Base-by-base conservation (phyloP, 139 green algal genomes). In the Tetradesmus lagerheimii region DNA sequence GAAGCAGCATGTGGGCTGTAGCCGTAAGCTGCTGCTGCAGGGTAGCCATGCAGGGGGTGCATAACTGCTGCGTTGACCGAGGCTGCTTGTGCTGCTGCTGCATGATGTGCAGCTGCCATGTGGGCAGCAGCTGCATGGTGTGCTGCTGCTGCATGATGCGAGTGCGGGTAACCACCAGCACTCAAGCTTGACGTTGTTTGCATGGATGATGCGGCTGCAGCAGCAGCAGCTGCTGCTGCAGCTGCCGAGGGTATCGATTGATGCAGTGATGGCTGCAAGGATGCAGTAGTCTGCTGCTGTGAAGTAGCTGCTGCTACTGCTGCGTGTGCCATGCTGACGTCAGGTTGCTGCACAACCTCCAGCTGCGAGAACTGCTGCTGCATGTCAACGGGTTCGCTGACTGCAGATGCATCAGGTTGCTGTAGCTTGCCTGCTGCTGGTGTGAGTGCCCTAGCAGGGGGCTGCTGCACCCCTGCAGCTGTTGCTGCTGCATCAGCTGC, bases 1-100 rank as follows among this genome's bases (percentile, higher is more conserved):
- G 71, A 41, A 4, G n/a, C 71, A 31, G 82, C 35, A 78, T 87
- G 82, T 5, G 47, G 47, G 6, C 14, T 39, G 34, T 38, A 86
- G 9, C 27, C 38, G 35, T 87, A 87, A 37, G 82, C 82, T 53
- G 43, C 84, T 74, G 84, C 84, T 83, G 85, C 71, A 57, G 43
- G 31, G 4, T 53, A 83, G n/a, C 43, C 85, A 4, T 25, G 66
- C 77, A 62, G 38, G 1, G 37, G 38, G 20, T 47, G 25, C 77
- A 53, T 47, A 2, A 47, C 77, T 16, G 38, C 77, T 62, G 38
- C 77, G 4, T 53, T 37, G 4, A 39, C 77, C 18, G 37, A 35
- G 27, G 66, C 85, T 74, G 81, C 81, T n/a, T 37, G 31, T 29
- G 81, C 81, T 87, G 81, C 41, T 85, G 80, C n/a, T 64, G 35